Evolutionary conservation across 805 yeast genomes (phyloP).

Genomic region (Monosporozyma yasuniensis): DNA sequence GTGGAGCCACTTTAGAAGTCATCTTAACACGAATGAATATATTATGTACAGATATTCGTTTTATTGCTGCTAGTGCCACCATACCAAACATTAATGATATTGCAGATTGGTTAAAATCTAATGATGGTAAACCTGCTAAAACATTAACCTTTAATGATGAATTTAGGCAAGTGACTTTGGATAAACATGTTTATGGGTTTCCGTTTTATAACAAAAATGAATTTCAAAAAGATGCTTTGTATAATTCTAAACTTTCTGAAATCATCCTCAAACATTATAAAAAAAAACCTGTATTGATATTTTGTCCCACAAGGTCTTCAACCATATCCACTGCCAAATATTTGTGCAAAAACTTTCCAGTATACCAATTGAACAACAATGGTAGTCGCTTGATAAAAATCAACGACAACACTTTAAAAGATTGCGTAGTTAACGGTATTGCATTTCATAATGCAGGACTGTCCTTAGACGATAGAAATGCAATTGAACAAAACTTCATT

Average conservation of each 20-base stretch:
- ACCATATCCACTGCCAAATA: constrained; percentile 39
- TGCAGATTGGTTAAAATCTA: constrained; percentile 36
- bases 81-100: constrained; percentile 44
- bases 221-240: constrained; percentile 39
- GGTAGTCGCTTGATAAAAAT: constrained; percentile 1
- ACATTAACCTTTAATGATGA: constrained; percentile 39
- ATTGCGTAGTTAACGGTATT: constrained; percentile 31
- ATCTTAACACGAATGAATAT: constrained; percentile 41
- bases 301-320: constrained; percentile 47
- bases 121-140: constrained; percentile 21
- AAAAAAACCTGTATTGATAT: constrained; percentile 39
- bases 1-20: constrained; percentile 44
- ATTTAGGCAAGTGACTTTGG: constrained; percentile 38
- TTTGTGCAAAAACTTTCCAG: constrained; percentile 18
- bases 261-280: constrained; percentile 34
- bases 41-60: constrained; percentile 31
- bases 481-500: constrained; percentile 39
- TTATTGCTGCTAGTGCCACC: constrained; percentile 45
- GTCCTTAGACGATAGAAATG: constrained; percentile 36
- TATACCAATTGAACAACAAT: background rate
- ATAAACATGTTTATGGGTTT: constrained; percentile 38
- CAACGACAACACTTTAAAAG: constrained; percentile 8
- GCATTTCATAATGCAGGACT: constrained; percentile 56
- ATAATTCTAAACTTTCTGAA: constrained; percentile 36
- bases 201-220: constrained; percentile 32